Evolutionary conservation across 2,329 filamentous ascomycete genomes (phyloP), one percentile per base, ranked within the genome.

Genomic region (Sphaerulina vaccinii): DNA sequence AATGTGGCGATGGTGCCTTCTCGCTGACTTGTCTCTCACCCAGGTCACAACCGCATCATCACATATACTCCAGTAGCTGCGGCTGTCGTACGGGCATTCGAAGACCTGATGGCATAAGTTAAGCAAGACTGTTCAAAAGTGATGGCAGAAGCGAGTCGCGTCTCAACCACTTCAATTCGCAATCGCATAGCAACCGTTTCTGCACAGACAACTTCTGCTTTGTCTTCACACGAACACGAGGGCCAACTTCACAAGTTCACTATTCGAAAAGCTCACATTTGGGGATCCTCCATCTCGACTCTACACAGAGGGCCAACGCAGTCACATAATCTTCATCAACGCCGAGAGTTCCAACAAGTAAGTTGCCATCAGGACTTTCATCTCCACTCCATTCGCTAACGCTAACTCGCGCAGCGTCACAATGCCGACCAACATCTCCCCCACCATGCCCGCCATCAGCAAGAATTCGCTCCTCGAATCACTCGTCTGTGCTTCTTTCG

Each of bases 21-120:
- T 10, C 5, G 11, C 21, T 37, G 22, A 50, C 44, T 24, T 29
- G 15, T 33, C 29, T 27, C n/a, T n/a, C n/a, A n/a, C n/a, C 1
- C 49, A 87, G 85, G 83, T 5, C 87, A 91, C 65, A 90, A 89
- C 64, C 74, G 80, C 44, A 77, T 90, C 33, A 79, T 88, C 67
- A 80, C 80, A 5, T 86, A 81, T 63, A 78, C 83, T 1, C 78
- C 83, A 3, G 80, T 89, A 13, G 68, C 79, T 7, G 70, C 87
- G 33, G 85, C 85, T 2, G 77, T 88, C 0, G 77, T 85, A 73
- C 78, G 84, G 53, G 81, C 81, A 1, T 89, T 89, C 68, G 80
- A 79, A 29, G 57, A 62, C 27, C 27, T 57, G 36, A 59, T 62
- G 32, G 47, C 7, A 57, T 16, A 51, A 46, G 43, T 18, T 22